Evolutionary conservation across 2,329 filamentous ascomycete species (phyloP).

Genomic region (Pestalotiopsis sp.): DNA sequence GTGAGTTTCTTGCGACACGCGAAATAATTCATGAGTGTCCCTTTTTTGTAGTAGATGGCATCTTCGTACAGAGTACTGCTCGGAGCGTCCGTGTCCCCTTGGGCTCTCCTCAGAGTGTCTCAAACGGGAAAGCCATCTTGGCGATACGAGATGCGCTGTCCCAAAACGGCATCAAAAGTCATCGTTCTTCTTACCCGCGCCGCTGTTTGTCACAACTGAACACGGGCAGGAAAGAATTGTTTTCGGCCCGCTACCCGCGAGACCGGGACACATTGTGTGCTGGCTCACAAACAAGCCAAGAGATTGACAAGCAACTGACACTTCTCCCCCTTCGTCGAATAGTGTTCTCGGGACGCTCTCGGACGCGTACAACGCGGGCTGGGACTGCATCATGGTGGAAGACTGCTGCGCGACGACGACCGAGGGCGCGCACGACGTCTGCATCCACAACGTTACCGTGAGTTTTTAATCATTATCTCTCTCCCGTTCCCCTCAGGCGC

Average conservation of each 20-base stretch:
- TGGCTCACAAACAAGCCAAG: neutral
- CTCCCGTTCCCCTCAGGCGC: too few species aligned
- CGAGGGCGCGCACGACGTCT: conserved; percentile 36
- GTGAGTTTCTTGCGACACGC: neutral
- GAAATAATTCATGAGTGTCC: too few species aligned
- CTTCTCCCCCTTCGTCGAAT: neutral
- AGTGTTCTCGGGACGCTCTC: conserved; percentile 54
- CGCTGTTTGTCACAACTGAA: neutral
- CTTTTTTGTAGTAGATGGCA: too few species aligned
- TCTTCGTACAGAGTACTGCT: too few species aligned
- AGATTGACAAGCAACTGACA: neutral
- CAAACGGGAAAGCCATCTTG: neutral
- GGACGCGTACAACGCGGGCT: conserved; percentile 58
- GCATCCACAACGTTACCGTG: conserved; percentile 37
- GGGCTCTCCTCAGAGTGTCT: too few species aligned
- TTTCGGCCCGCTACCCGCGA: neutral
- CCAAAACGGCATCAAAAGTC: neutral
- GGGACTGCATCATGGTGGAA: conserved; percentile 56
- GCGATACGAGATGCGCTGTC: neutral
- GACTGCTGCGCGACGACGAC: conserved; percentile 56
- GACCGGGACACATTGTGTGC: neutral
- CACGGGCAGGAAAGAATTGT: neutral
- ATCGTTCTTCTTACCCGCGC: neutral
- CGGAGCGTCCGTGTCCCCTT: too few species aligned
- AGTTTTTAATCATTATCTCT: conserved; percentile 23